These are phyloP conservation scores for Parachlorella kessleri DNA, from an alignment of 139 green algal species.

Conservation along the genomic window DNA sequence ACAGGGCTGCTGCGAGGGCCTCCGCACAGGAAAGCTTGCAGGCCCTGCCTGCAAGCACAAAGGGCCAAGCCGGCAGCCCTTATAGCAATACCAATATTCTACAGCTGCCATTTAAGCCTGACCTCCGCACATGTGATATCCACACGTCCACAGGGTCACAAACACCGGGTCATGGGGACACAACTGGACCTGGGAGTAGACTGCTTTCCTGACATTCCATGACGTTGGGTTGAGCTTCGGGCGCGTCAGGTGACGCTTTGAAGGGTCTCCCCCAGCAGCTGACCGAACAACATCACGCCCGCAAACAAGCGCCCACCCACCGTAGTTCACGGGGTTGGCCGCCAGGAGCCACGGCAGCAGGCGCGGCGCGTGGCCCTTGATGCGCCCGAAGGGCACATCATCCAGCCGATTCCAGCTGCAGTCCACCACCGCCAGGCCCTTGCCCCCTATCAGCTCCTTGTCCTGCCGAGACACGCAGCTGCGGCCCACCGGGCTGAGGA, in stretches of 20 bases:
- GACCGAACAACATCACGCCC: neutral
- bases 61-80: too few species aligned
- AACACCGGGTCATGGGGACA: too few species aligned
- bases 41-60: conserved; percentile 33
- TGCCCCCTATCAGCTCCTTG: conserved; percentile 67
- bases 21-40: conserved; percentile 98
- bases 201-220: neutral
- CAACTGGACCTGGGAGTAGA: too few species aligned
- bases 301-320: conserved; percentile 21
- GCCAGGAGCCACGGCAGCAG: conserved; percentile 97
- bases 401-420: conserved; percentile 98
- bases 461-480: conserved; percentile 81
- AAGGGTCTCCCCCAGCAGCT: neutral
- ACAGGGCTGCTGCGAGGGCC: conserved; percentile 85
- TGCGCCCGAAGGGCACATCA: conserved; percentile 92
- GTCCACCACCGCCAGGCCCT: conserved; percentile 97
- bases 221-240: neutral
- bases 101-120: too few species aligned
- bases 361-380: conserved; percentile 76
- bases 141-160: too few species aligned
- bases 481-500: conserved; percentile 75
- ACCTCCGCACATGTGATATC: too few species aligned
- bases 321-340: conserved; percentile 98
- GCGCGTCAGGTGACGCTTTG: neutral
- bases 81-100: too few species aligned